Evolutionary conservation across 1,284 basidiomycete species (phyloP).

Genomic region (Tilletia setariae): DNA sequence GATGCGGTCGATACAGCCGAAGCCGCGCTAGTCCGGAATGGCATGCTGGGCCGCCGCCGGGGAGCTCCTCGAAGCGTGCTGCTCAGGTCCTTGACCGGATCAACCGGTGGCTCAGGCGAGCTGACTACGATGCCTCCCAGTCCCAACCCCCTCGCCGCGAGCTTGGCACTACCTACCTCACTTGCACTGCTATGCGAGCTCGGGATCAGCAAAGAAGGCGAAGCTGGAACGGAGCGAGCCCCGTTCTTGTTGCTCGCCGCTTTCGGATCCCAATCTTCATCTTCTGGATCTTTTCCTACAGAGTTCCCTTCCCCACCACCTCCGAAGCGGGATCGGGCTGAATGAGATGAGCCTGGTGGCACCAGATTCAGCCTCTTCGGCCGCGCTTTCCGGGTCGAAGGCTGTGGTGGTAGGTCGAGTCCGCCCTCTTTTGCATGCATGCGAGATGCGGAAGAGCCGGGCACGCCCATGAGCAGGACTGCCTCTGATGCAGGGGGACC

Average conservation of each 20-base stretch:
- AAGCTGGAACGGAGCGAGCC: not conserved
- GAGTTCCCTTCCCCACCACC: not conserved
- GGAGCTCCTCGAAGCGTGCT: constrained; percentile 46
- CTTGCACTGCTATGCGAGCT: not conserved
- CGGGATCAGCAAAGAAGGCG: not conserved
- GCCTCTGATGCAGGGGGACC: too few relatives aligned
- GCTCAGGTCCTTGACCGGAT: constrained; percentile 32
- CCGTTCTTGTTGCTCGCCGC: not conserved
- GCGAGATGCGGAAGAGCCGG: too few relatives aligned
- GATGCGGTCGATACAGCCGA: not conserved
- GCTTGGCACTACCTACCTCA: not conserved
- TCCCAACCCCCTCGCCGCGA: not conserved
- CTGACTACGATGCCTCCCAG: not conserved
- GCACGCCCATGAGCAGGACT: too few relatives aligned
- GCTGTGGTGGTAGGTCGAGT: too few relatives aligned
- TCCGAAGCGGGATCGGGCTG: not conserved
- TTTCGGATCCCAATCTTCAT: not conserved
- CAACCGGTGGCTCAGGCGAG: not conserved
- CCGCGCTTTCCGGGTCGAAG: not conserved
- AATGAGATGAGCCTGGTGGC: constrained; percentile 1
- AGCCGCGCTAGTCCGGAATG: constrained; percentile 23
- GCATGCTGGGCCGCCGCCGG: constrained; percentile 42
- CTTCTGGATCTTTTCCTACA: not conserved
- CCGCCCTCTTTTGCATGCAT: too few relatives aligned
- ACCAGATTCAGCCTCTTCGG: constrained; percentile 10